phyloP scores from a whole-genome alignment of 768 basidiomycete species.

The Lentinus brumalis region DNA sequence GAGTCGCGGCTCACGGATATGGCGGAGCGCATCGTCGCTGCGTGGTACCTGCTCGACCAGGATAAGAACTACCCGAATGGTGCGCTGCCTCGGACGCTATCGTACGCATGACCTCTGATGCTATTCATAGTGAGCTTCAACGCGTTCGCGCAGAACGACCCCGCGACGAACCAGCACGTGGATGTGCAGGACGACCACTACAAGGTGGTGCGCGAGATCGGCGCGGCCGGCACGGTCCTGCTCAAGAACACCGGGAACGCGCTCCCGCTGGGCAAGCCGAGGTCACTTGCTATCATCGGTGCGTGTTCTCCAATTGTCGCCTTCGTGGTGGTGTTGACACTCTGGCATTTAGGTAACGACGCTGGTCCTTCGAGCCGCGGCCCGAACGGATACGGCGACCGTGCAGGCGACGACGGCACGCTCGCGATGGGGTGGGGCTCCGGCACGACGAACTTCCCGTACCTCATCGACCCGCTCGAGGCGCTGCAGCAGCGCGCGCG shows the following conservation, averaged over 20 bases:
- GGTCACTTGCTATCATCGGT: constrained; percentile 63
- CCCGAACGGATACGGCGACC: constrained; percentile 51
- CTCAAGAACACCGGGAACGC: constrained; percentile 67
- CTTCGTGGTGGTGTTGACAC: neutral
- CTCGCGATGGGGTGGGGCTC: constrained; percentile 88
- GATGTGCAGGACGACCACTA: constrained; percentile 74
- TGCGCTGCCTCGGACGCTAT: constrained; percentile 2
- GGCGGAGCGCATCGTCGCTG: constrained; percentile 77
- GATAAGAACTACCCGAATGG: constrained; percentile 61
- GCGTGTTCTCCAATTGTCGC: constrained; percentile 33
- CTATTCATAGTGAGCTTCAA: constrained; percentile 62
- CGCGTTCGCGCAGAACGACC: constrained; percentile 54
- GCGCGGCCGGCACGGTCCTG: constrained; percentile 71
- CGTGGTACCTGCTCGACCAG: constrained; percentile 69
- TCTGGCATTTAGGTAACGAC: constrained; percentile 40
- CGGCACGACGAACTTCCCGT: constrained; percentile 73
- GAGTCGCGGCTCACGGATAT: constrained; percentile 72
- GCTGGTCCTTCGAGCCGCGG: constrained; percentile 46
- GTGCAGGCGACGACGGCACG: constrained; percentile 52
- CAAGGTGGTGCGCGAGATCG: constrained; percentile 69
- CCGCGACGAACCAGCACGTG: constrained; percentile 57
- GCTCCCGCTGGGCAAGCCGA: constrained; percentile 61
- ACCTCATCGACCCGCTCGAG: constrained; percentile 79
- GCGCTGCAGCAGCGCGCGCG: constrained; percentile 77
- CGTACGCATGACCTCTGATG: neutral